Percentiles rank a stretch among this genome's conserved stretches.
Conservation (phyloP, 805 yeast genomes). For the Yarrowia porcina region DNA sequence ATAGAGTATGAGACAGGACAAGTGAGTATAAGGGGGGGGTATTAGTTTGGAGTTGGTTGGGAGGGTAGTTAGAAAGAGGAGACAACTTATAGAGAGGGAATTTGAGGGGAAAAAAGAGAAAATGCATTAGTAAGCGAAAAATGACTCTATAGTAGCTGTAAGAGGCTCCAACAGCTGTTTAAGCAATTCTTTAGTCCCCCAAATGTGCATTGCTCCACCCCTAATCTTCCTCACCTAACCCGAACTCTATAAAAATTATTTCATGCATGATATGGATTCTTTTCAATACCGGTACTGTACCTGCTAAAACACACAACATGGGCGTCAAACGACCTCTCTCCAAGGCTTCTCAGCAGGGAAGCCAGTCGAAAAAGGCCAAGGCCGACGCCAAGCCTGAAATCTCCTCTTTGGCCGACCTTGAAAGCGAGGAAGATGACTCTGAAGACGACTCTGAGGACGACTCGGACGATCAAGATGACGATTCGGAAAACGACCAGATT, state of each 20-base stretch:
- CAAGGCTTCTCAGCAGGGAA: neutral
- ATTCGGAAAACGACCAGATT: neutral
- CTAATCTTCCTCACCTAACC: neutral
- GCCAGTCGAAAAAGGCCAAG: constrained; percentile 1
- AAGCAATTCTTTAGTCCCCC: too few relatives aligned
- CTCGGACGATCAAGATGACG: neutral
- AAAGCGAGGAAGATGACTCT: constrained; percentile 18
- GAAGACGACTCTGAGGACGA: constrained; percentile 23
- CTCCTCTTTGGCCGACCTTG: constrained; percentile 25
- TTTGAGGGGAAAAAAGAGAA: too few relatives aligned
- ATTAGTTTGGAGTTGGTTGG: too few relatives aligned
- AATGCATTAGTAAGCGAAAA: too few relatives aligned
- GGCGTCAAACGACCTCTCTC: constrained; percentile 20
- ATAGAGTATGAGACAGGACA: too few relatives aligned
- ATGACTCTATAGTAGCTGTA: too few relatives aligned
- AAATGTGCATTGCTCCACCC: too few relatives aligned
- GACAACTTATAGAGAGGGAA: too few relatives aligned
- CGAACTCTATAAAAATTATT: constrained; percentile 4
- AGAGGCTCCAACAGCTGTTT: too few relatives aligned
- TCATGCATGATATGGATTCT: constrained; percentile 1
- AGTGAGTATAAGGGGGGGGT: too few relatives aligned
- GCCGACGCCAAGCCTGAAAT: constrained; percentile 2
- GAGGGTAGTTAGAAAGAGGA: too few relatives aligned
- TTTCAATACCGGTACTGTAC: neutral
- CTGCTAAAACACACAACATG: constrained; percentile 6